Evolutionary conservation across 1,284 basidiomycete genomes (phyloP), one percentile per base, ranked within the genome.

Genomic region (Takashimella tepidaria): DNA sequence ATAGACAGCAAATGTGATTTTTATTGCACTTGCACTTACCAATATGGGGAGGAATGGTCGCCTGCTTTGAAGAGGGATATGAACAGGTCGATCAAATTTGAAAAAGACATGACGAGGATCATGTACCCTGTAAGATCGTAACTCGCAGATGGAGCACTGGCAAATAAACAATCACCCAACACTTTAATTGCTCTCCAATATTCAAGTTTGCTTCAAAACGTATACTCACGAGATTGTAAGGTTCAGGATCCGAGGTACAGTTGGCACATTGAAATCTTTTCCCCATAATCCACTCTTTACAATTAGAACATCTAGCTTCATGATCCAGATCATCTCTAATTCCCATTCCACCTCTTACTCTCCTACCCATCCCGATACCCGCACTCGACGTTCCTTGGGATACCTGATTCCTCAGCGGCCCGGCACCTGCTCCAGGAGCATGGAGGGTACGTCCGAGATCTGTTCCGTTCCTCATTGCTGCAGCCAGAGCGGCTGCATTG

Each of bases 91-190:
- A 43, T 84, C 84, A 37, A 93, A 78, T 67, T 89, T 91, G 79
- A 92, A 84, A 77, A 93, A 95, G 25, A 88, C 78, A 62, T 95
- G 90, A 72, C 81, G 81, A 0, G 89, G 83, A 68, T 92, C 84
- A 66, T 95, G 90, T 21, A 89, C 64, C 8, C 80, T 74, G 65
- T 91, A 89, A 0, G 89, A 92, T 40, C 79, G 79, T 42, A 78
- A 72, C 73, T 95, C 91, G 69, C 91, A 95, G 22, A 79, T 78
- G 21, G 81, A 78, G 69, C 91, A 93, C 88, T 92, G 31, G 20
- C 11, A 41, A 20, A 26, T n/a, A 41, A 13, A 19, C 25, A 6
- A 24, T 31, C 19, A 31, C 19, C 12, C 19, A 50, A n/a, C n/a
- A n/a, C n/a, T n/a, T n/a, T n/a, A n/a, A n/a, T n/a, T n/a, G n/a